Base-by-base conservation (phyloP, 1,284 basidiomycete genomes). In the Trametes polyzona region DNA sequence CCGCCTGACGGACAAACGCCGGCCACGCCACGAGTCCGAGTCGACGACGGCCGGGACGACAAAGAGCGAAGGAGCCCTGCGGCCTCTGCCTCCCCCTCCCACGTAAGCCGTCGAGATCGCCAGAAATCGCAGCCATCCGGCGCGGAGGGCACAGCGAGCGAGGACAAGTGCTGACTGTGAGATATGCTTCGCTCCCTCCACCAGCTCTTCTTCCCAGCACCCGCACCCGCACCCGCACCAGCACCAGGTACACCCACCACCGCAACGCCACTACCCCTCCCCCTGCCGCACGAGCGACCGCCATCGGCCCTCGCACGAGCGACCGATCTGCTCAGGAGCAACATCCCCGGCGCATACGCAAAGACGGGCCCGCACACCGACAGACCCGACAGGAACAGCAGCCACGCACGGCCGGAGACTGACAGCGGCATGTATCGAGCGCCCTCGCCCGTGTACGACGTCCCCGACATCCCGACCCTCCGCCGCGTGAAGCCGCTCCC, bases 401-500 rank as follows among this genome's bases (percentile, higher is more conserved):
- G 42, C 26, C 8, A n/a, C n/a, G n/a, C n/a, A n/a, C n/a, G n/a
- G n/a, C n/a, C 26, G n/a, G 21, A 37, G 42, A 36, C 17, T 35
- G 14, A 46, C 32, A 5, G 10, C 33, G 47, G 59, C 64, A 77
- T 73, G 78, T 78, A 81, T 73, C 75, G 76, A 64, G 73, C 74
- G 60, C 72, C 79, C 66, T 82, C 84, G 56, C 79, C 84, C 52
- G 75, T 80, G 60, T 84, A 86, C 74, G 85, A 86, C 73, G 74
- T 78, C 53, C 79, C 83, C 61, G 85, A 87, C 65, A 80, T 84
- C 65, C 80, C 83, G 37, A 71, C 81, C 29, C 74, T 85, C 58
- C 77, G 88, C 62, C 77, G 83, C 61, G 79, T 89, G 62, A 90
- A 90, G 69, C 89, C 89, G 23, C 78, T 92, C 44, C 90, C 89